phyloP scores from a whole-genome alignment of 345 rosid genomes.

The Cardamine chenopodiifolia region DNA sequence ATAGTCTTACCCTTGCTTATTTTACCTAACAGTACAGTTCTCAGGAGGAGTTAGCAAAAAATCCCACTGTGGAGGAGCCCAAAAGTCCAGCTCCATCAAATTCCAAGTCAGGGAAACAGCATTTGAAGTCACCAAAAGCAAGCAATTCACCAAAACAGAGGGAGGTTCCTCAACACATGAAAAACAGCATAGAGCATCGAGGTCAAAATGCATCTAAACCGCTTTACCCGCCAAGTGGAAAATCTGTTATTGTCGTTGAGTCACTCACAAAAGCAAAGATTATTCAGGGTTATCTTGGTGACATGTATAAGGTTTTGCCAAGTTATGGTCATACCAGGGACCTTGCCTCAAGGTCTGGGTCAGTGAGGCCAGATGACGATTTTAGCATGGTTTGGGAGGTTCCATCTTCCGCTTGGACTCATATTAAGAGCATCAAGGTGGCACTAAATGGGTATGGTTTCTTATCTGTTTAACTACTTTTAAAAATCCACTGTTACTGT shows the following conservation, averaged over 20 bases:
- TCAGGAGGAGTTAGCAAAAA: constrained; percentile 48
- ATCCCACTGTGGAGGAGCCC: constrained; percentile 29
- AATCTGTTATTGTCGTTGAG: constrained; percentile 93
- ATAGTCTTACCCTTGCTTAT: constrained; percentile 27
- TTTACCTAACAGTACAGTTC: constrained; percentile 44
- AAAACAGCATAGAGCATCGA: constrained; percentile 43
- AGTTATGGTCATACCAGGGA: constrained; percentile 97
- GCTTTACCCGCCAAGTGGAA: constrained; percentile 80
- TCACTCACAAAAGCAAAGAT: constrained; percentile 89
- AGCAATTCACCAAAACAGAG: constrained; percentile 43
- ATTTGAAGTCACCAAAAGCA: constrained; percentile 43
- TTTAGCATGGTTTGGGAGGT: constrained; percentile 99
- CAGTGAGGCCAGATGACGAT: constrained; percentile 96
- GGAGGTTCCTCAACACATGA: constrained; percentile 46
- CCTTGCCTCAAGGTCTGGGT: constrained; percentile 95
- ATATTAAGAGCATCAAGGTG: constrained; percentile 93
- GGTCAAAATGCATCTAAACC: constrained; percentile 52
- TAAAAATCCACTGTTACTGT: constrained; percentile 2
- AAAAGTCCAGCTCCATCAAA: constrained; percentile 48
- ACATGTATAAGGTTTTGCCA: constrained; percentile 87
- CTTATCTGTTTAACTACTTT: constrained; percentile 23
- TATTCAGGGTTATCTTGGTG: constrained; percentile 93
- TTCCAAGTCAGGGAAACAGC: constrained; percentile 47
- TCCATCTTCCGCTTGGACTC: constrained; percentile 94
- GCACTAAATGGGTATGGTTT: constrained; percentile 71